Conservation (phyloP, 208 protist genomes). For the Wallacemonas rigidus region DNA sequence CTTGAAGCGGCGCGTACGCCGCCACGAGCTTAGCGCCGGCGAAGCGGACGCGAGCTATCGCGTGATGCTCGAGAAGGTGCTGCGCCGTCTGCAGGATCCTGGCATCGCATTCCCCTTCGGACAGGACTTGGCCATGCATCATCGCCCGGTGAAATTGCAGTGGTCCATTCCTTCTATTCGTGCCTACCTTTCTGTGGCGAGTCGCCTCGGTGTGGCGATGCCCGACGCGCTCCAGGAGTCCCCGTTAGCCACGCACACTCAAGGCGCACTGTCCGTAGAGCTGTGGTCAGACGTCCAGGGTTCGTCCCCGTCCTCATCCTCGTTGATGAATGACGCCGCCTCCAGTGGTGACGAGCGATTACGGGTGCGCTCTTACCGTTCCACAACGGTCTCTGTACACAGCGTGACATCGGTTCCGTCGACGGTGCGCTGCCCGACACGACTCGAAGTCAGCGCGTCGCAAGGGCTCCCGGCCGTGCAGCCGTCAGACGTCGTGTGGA, state of each 20-base stretch:
- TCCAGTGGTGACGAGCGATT: neutral
- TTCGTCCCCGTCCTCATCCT: constrained; percentile 10
- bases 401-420: neutral
- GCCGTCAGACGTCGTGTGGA: constrained; percentile 21
- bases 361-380: neutral
- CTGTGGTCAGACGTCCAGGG: neutral
- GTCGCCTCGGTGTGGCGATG: neutral
- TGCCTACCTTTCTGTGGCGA: too few relatives aligned
- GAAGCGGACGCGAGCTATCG: constrained; percentile 6
- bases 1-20: neutral
- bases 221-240: neutral
- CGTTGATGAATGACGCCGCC: neutral
- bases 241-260: too few relatives aligned
- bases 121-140: neutral
- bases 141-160: neutral
- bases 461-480: neutral
- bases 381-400: neutral
- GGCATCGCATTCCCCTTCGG: constrained; percentile 2
- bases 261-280: neutral
- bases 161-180: neutral
- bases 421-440: neutral
- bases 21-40: neutral
- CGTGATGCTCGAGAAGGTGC: neutral
- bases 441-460: neutral
- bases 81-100: neutral